These are phyloP conservation scores for Carex littledalei DNA, from an alignment of 176 grass and related monocot species.

Conservation along the genomic window DNA sequence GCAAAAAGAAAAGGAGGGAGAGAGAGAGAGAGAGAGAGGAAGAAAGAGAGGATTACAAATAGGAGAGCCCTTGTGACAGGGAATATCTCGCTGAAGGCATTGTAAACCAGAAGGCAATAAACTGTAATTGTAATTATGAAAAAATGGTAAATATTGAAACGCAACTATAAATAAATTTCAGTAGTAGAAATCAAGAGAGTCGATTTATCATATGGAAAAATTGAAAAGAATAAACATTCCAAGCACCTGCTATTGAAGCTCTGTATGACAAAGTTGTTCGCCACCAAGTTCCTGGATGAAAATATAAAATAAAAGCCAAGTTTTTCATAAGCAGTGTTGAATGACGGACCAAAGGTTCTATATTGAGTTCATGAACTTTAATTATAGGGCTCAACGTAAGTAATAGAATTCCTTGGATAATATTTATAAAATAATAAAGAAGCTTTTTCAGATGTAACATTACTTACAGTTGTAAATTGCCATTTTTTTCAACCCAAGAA, in stretches of 20 bases:
- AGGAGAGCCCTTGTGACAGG: slow-evolving; percentile 49
- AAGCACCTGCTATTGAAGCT: slow-evolving; percentile 58
- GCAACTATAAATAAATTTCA: not conserved
- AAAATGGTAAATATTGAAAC: slow-evolving; percentile 1
- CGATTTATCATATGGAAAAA: not conserved
- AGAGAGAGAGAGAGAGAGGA: not conserved
- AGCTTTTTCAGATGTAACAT: not conserved
- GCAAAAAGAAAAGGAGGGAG: not conserved
- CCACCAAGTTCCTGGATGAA: slow-evolving; percentile 66
- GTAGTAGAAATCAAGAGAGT: not conserved
- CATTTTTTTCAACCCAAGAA: slow-evolving; percentile 48
- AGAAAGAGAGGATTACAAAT: slow-evolving; percentile 33
- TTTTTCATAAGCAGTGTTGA: not conserved
- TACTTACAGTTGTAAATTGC: slow-evolving; percentile 64
- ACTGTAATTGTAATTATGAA: slow-evolving; percentile 28
- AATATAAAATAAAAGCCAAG: not conserved
- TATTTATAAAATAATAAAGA: not conserved
- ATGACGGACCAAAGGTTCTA: not conserved
- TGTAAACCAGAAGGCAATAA: slow-evolving; percentile 46
- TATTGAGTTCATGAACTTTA: slow-evolving; percentile 18
- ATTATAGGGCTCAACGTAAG: not conserved
- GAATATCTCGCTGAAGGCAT: slow-evolving; percentile 53
- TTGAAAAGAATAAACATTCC: not conserved
- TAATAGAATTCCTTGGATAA: not conserved
- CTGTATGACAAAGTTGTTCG: slow-evolving; percentile 63